phyloP scores from a whole-genome alignment of 75 land plant genomes.

The Sequoiadendron giganteum region DNA sequence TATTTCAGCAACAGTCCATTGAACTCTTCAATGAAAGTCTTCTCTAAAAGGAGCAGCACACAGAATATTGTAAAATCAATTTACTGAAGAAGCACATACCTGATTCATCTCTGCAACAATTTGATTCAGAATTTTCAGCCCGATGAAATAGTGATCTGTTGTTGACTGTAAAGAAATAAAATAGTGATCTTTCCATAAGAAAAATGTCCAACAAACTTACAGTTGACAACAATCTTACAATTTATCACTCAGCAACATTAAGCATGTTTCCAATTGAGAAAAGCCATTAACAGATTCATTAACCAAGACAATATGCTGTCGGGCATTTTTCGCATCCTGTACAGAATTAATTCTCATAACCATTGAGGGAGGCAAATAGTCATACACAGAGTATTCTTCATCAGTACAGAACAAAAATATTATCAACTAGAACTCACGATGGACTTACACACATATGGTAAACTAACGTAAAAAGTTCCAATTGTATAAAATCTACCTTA shows the following conservation, averaged over 20 bases:
- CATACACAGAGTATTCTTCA: neutral
- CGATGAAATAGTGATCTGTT: constrained; percentile 80
- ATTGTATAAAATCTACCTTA: neutral
- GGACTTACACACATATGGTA: neutral
- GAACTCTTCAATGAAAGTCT: neutral
- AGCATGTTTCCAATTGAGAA: neutral
- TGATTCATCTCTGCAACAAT: constrained; percentile 97
- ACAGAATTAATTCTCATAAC: neutral
- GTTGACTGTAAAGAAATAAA: constrained; percentile 48
- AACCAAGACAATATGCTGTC: neutral
- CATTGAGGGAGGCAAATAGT: neutral
- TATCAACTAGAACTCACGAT: neutral
- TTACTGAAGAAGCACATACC: constrained; percentile 33
- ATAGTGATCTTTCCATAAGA: neutral
- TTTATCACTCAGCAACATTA: neutral
- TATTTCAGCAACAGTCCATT: neutral
- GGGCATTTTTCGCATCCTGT: neutral
- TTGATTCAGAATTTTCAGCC: constrained; percentile 90
- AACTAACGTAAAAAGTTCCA: neutral
- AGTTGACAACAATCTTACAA: neutral
- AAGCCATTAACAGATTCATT: neutral
- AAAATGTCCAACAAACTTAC: neutral
- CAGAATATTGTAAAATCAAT: neutral
- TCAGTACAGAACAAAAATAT: neutral
- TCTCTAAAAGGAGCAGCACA: neutral